Conservation (phyloP, 208 protist species). For the Crithidia bombi region DNA sequence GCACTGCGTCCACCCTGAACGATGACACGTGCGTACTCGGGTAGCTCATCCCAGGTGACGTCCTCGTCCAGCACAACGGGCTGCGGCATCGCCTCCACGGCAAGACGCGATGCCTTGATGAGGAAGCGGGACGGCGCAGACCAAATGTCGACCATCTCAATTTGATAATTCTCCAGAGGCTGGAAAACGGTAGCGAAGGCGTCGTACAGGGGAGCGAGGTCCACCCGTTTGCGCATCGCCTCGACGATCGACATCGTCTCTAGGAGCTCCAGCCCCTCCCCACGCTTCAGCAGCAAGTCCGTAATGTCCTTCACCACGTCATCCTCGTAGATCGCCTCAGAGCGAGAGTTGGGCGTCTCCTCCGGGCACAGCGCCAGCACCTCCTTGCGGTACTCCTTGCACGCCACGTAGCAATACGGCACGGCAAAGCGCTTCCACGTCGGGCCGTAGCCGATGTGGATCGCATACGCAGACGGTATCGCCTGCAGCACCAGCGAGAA, state of each 20-base stretch:
- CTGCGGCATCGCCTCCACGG: constrained; percentile 73
- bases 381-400: constrained; percentile 77
- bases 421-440: constrained; percentile 90
- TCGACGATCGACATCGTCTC: constrained; percentile 71
- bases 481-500: constrained; percentile 74
- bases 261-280: constrained; percentile 72
- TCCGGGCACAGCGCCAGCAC: constrained; percentile 84
- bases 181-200: constrained; percentile 81
- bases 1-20: constrained; percentile 20
- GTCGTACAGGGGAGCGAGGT: constrained; percentile 83
- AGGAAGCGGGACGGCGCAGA: constrained; percentile 68
- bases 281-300: constrained; percentile 73
- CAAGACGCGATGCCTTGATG: constrained; percentile 67
- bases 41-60: constrained; percentile 75
- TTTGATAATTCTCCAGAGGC: constrained; percentile 83
- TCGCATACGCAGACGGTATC: constrained; percentile 51
- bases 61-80: constrained; percentile 81
- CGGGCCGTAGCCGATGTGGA: constrained; percentile 83
- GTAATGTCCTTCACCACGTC: constrained; percentile 89
- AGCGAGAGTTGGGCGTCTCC: constrained; percentile 84
- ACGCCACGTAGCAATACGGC: constrained; percentile 79
- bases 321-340: constrained; percentile 83
- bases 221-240: constrained; percentile 76
- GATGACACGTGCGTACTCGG: constrained; percentile 54
- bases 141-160: constrained; percentile 76